Base-by-base conservation (phyloP, 331 rosid genomes). In the Phaseolus coccineus region DNA sequence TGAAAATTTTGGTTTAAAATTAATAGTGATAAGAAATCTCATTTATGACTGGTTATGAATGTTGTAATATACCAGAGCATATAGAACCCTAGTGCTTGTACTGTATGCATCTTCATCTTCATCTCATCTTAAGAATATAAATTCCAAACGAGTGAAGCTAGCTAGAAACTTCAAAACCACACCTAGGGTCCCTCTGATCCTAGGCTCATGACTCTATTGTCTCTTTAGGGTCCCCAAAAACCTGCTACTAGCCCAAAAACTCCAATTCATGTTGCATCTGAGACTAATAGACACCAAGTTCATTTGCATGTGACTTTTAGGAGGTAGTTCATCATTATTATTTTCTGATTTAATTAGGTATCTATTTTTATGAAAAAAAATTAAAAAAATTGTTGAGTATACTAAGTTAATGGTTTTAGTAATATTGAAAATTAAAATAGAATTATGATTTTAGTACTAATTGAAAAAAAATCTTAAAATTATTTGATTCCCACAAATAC, bases 221-320 rank as follows among this genome's bases (percentile, higher is more conserved):
- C 40, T 28, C 40, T 59, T 42, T 59, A 59, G 40, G 66, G 39
- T 58, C 66, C 66, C 66, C 40, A 1, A n/a, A 59, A 59, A 30
- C 11, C 40, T 59, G 40, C 4, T 59, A 4, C 9, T 30, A 13
- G 12, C 67, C 66, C 67, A 61, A 4, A 11, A 61, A 1, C 9
- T 59, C 0, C 64, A 57, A 25, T 27, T 57, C 64, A 57, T 25
- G 0, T 8, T 0, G 1, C 65, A 58, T 58, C 40, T 42, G 4
- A 59, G 10, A 59, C 40, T 59, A 37, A 12, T 59, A 19, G 40
- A 59, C 39, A 25, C 63, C 63, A 59, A 58, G 66, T 59, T 27
- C 28, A 28, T 27, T 12, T 56, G 8, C 64, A 24, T 25, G 15
- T 58, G n/a, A 58, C 8, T 25, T 57, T 13, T 28, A 28, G 37